Evolutionary conservation across 139 green algal species (phyloP).

Genomic region (Bryopsis sp.): DNA sequence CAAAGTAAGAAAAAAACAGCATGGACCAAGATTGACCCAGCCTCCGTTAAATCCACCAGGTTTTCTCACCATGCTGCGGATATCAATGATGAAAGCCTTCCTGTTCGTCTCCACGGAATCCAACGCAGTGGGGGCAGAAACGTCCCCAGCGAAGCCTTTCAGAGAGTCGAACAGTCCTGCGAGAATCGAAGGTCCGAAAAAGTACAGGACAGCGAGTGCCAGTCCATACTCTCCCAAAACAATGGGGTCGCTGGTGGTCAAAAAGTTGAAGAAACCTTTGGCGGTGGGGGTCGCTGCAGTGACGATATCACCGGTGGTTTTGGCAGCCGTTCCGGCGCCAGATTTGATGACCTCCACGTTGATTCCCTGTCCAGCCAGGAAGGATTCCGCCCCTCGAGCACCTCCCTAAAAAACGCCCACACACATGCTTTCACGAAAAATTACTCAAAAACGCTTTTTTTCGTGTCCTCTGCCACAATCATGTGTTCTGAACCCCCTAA

Average conservation of each 20-base stretch:
- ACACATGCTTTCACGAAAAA: no score
- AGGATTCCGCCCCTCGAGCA: conserved; percentile 20
- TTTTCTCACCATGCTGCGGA: conserved; percentile 50
- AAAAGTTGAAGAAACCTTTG: conserved; percentile 25
- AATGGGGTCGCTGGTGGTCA: conserved; percentile 7
- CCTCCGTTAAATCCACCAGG: background rate
- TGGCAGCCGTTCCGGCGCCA: conserved; percentile 22
- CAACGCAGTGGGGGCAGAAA: conserved; percentile 52
- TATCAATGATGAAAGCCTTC: conserved; percentile 65
- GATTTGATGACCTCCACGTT: conserved; percentile 25
- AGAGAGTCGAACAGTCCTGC: background rate
- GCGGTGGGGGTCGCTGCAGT: conserved; percentile 41
- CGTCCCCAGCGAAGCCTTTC: conserved; percentile 30
- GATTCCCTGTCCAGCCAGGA: conserved; percentile 26
- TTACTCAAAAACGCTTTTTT: no score
- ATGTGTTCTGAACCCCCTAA: no score
- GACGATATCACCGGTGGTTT: conserved; percentile 30
- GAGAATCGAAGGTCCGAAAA: background rate
- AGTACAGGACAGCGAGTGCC: conserved; percentile 42
- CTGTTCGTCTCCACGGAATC: conserved; percentile 39
- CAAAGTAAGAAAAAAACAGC: no score
- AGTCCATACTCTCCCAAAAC: conserved; percentile 56
- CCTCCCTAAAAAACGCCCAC: conserved; percentile 9
- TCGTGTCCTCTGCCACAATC: no score
- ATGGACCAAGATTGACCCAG: background rate